Base-by-base conservation (phyloP, 2,329 filamentous ascomycete species). In the Knufia fluminis region DNA sequence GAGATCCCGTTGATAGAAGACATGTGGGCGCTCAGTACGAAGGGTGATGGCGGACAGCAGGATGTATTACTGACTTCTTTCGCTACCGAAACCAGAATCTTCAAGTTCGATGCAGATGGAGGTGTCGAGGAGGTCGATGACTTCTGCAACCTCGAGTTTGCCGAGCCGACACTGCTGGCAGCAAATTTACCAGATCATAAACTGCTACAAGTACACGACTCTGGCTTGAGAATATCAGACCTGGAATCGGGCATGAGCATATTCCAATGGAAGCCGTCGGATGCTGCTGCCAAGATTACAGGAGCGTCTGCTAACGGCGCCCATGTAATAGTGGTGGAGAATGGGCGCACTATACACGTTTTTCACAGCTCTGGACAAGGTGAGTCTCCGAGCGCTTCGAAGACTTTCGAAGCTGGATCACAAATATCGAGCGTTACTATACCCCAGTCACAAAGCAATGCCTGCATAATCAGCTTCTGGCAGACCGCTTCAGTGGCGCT, bases 381-480 rank as follows among this genome's bases (percentile, higher is more conserved):
- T 19, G 75, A 79, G 26, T 67, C 94, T 4, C 68, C 80, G 19
- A 69, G 78, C 3, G 72, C 73, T 3, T 69, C 78, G 52, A 83
- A 83, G 60, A 71, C 79, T 3, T 78, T 87, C 45, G 73, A 75
- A 1, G 69, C 76, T 14, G 73, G 80, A 28, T 85, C 88, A 55
- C 88, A 97, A 64, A 79, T 97, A 28, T 86, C 92, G 2, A 94
- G 90, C 59, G 74, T 97, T 8, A 82, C 91, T 41, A 76, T 92
- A 1, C 81, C 89, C 0, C 71, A 77, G 2, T 72, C 78, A 31
- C 70, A 83, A 12, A 70, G 75, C 3, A 73, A 78, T 43, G 70
- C 88, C 26, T 91, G 85, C 49, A 82, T 95, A 23, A 76, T 92
- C 14, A 90, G 89, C 1, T 92, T 94, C 67, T 97, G 91, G 80